Evolutionary conservation across 257 asterid species (phyloP), one percentile per base, ranked within the genome.

Genomic region (Solanum lycopersicoides): DNA sequence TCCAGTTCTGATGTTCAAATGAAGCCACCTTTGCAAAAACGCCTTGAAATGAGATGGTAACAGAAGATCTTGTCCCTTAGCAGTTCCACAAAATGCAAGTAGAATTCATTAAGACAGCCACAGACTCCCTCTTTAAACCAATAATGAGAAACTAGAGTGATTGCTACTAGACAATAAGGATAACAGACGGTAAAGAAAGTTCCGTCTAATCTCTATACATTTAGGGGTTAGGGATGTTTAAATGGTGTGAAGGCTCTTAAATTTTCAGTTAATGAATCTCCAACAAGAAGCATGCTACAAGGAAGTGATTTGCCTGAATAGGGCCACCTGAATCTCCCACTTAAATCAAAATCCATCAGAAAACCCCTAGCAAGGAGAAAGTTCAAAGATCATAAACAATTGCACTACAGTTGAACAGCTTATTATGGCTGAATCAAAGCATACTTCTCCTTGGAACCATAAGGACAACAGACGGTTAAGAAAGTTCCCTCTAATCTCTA

Each of bases 1-100:
- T 91, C 94, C 98, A 92, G 93, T 91, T 90, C 93, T 90, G 94
- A 91, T 85, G 90, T 92, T 93, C 97, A 59, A 90, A 89, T 88
- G 94, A 93, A 91, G 93, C 92, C 93, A 89, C 91, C 94, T 89
- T 91, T 86, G 93, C 94, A 89, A 86, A 88, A 91, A 91, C 13
- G 91, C 95, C 95, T 89, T 92, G 93, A 91, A 91, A 94, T 88
- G 91, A 89, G 91, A 88, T 83, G 89, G 84, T 84, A 88, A 89
- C 93, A 88, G 92, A 91, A 86, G 28, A 90, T 87, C 92, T 89
- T 84, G 82, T 84, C 91, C 89, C 85, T 88, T 85, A 87, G 90
- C 45, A 91, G 75, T 88, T 88, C 91, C 90, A 65, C 92, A 87
- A 32, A 85, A 75, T 86, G 88, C 85, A 90, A 83, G 83, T 63